phyloP scores from a whole-genome alignment of 2,329 filamentous ascomycete genomes.

The Phialemonium atrogriseum region DNA sequence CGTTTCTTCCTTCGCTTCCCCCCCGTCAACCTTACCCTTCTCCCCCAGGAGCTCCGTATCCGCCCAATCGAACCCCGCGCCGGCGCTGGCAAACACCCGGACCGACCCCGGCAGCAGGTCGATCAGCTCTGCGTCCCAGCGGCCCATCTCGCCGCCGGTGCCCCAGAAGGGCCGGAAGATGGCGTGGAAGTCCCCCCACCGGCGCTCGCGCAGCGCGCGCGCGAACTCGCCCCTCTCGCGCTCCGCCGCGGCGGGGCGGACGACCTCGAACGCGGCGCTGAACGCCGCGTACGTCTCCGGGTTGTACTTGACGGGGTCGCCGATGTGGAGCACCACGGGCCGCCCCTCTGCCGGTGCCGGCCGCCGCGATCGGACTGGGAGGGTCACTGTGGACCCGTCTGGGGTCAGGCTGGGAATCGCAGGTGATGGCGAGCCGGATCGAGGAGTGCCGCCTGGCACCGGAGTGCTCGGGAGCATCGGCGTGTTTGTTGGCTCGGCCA shows the following conservation, averaged over 20 bases:
- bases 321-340: slow-evolving; percentile 64
- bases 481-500: slow-evolving; percentile 23
- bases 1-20: too few species aligned
- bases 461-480: slow-evolving; percentile 17
- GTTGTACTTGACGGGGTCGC: slow-evolving; percentile 51
- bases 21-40: slow-evolving; percentile 42
- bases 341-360: slow-evolving; percentile 16
- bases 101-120: slow-evolving; percentile 44
- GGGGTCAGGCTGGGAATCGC: slow-evolving; percentile 17
- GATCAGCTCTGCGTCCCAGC: slow-evolving; percentile 54
- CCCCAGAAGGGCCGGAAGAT: slow-evolving; percentile 48
- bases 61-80: slow-evolving; percentile 60
- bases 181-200: slow-evolving; percentile 47
- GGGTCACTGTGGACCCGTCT: slow-evolving; percentile 11
- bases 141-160: slow-evolving; percentile 58
- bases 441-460: slow-evolving; percentile 19
- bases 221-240: slow-evolving; percentile 41
- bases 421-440: slow-evolving; percentile 17
- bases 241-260: slow-evolving; percentile 42
- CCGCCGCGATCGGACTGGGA: slow-evolving; percentile 13
- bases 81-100: slow-evolving; percentile 55
- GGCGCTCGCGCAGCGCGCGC: slow-evolving; percentile 36
- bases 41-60: slow-evolving; percentile 53
- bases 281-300: slow-evolving; percentile 36
- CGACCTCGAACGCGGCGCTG: slow-evolving; percentile 34